These are phyloP conservation scores for Odonthalia washingtoniensis DNA, from an alignment of 31 red algal genomes.

Conservation along the genomic window DNA sequence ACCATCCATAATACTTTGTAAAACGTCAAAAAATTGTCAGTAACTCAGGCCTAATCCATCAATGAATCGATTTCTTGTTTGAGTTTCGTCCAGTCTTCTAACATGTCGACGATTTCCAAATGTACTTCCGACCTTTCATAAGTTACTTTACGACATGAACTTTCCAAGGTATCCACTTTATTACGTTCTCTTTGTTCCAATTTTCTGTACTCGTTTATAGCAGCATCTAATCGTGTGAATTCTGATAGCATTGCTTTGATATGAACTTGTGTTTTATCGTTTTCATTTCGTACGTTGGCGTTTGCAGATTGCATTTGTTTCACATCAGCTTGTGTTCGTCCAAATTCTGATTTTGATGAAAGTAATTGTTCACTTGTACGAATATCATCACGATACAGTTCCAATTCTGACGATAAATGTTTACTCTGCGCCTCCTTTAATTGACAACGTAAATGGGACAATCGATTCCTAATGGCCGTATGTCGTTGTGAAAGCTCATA, in stretches of 20 bases:
- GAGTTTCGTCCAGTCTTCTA: constrained; percentile 63
- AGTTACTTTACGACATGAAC: constrained; percentile 60
- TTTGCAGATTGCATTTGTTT: constrained; percentile 54
- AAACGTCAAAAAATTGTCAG: constrained; percentile 50
- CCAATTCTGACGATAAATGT: constrained; percentile 30
- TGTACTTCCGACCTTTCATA: constrained; percentile 53
- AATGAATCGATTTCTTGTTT: constrained; percentile 64
- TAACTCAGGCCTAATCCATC: constrained; percentile 57
- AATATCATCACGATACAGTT: constrained; percentile 28
- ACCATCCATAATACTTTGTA: constrained; percentile 63
- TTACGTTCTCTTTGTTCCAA: constrained; percentile 61
- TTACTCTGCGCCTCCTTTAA: constrained; percentile 6
- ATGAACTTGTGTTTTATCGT: constrained; percentile 51
- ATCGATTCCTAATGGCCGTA: neutral
- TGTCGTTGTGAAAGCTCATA: constrained; percentile 53
- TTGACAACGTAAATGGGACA: constrained; percentile 22
- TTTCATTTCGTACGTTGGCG: constrained; percentile 47
- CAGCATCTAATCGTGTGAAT: constrained; percentile 40
- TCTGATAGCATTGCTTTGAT: constrained; percentile 65
- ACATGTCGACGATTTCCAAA: constrained; percentile 56
- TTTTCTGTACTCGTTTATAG: constrained; percentile 27
- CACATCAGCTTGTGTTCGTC: constrained; percentile 46
- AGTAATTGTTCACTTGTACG: constrained; percentile 31
- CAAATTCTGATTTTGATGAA: constrained; percentile 48
- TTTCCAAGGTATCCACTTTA: constrained; percentile 63